Base-by-base conservation (phyloP, 2,329 filamentous ascomycete species). In the Neopestalotiopsis clavispora region DNA sequence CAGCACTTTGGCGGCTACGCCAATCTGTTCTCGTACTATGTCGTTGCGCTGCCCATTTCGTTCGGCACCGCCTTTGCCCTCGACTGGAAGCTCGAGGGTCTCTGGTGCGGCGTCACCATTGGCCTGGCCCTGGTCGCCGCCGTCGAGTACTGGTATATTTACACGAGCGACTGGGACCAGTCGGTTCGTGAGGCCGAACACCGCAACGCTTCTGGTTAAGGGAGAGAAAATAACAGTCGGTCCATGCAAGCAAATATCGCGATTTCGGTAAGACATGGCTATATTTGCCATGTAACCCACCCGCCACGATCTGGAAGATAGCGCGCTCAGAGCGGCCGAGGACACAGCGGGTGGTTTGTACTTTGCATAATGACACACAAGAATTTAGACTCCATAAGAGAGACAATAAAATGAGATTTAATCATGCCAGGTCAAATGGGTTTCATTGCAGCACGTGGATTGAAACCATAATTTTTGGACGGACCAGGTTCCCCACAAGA, bases 1-100 rank as follows among this genome's bases (percentile, higher is more conserved):
- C 95, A 98, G 80, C 91, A 94, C 72, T 90, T 98, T 68, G 95
- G 95, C 13, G 95, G 95, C 0, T 97, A 95, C 74, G 91, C 95
- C 7, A 97, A 96, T 75, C 82, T 98, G 2, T 89, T 94, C 64
- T 91, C 91, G 28, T 98, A 98, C 82, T 99, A 98, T 80, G 83
- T 88, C 20, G 86, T 98, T 32, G 95, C 94, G 0, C 85, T 98
- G 80, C 95, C 96, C 0, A 89, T 97, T 42, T 94, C 91, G 52
- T 92, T 98, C 72, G 89, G 87, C 4, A 89, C 92, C 0, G 92
- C 91, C 0, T 97, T 98, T 78, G 91, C 90, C 0, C 82, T 95
- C 3, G 85, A 85, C 23, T 97, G 92, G 94, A 89, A 90, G 61
- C 82, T 98, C 49, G 85, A 89, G 68, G 95, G 95, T 0, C 83